Evolutionary conservation across 208 protist species (phyloP).

Genomic region (Crithidia thermophila): DNA sequence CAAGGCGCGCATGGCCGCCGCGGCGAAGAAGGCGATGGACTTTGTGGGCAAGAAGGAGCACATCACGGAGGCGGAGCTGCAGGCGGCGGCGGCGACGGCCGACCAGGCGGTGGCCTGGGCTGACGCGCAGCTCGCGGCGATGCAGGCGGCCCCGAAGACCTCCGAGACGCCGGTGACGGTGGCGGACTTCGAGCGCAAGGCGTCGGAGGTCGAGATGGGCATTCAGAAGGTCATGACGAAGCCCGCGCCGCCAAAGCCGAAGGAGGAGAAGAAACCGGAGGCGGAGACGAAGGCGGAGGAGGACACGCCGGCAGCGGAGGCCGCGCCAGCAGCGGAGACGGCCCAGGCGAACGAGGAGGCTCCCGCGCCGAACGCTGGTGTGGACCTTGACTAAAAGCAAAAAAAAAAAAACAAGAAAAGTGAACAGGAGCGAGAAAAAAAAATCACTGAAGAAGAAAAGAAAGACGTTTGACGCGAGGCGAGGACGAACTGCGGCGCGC

Average conservation of each 20-base stretch:
- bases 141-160: constrained; percentile 53
- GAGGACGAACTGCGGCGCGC: too few species aligned
- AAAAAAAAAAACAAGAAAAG: constrained; percentile 26
- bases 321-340: constrained; percentile 5
- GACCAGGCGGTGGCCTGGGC: constrained; percentile 68
- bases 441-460: too few species aligned
- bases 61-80: constrained; percentile 83
- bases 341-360: constrained; percentile 27
- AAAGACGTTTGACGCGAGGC: too few species aligned
- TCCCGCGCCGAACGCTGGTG: constrained; percentile 20
- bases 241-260: constrained; percentile 53
- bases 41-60: constrained; percentile 69
- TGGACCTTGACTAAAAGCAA: constrained; percentile 47
- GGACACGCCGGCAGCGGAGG: constrained; percentile 16
- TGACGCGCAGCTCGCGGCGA: constrained; percentile 42
- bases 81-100: constrained; percentile 46
- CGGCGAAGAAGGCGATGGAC: constrained; percentile 48
- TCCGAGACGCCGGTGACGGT: constrained; percentile 41
- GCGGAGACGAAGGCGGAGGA: constrained; percentile 36
- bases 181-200: constrained; percentile 42
- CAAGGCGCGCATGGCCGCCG: constrained; percentile 39
- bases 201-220: constrained; percentile 34
- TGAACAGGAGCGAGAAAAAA: too few species aligned
- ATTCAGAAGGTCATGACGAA: constrained; percentile 54
- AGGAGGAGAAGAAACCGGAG: constrained; percentile 33